A percentile compares a stretch with the other conserved stretches of the same genome.
phyloP scores from a whole-genome alignment of 805 yeast genomes.

The Maudiozyma bulderi region DNA sequence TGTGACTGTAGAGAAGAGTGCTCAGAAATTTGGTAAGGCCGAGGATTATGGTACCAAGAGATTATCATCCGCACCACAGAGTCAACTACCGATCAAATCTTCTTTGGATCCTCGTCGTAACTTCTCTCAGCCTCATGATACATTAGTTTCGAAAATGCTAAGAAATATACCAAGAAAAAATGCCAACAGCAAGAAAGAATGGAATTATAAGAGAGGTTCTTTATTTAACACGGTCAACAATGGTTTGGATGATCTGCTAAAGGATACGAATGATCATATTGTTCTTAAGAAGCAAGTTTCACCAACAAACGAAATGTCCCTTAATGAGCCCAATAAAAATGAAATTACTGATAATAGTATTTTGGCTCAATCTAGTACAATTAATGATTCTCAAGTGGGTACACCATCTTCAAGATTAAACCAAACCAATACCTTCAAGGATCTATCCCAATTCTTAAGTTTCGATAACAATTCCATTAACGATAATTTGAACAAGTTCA shows the following conservation, averaged over 20 bases:
- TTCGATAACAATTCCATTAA: background rate
- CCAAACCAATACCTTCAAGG: conserved; percentile 22
- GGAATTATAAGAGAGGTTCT: conserved; percentile 2
- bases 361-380: conserved; percentile 24
- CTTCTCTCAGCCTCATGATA: conserved; percentile 19
- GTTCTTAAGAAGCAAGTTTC: background rate
- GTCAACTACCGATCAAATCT: background rate
- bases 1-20: too few species aligned
- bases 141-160: conserved; percentile 7
- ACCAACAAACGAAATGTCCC: background rate
- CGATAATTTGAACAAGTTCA: background rate
- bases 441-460: conserved; percentile 16
- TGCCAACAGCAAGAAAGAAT: background rate
- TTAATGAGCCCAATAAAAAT: background rate
- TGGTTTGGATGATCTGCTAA: background rate
- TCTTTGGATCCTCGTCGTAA: conserved; percentile 28
- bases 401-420: conserved; percentile 20
- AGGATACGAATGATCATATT: background rate
- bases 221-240: background rate
- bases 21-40: background rate
- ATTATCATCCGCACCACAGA: conserved; percentile 10
- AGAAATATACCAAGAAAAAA: background rate
- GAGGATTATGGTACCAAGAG: conserved; percentile 1
- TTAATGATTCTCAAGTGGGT: conserved; percentile 12
- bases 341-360: conserved; percentile 12